These are phyloP conservation scores for Tetracentron sinense DNA, from an alignment of 164 flowering plant species.

Conservation along the genomic window DNA sequence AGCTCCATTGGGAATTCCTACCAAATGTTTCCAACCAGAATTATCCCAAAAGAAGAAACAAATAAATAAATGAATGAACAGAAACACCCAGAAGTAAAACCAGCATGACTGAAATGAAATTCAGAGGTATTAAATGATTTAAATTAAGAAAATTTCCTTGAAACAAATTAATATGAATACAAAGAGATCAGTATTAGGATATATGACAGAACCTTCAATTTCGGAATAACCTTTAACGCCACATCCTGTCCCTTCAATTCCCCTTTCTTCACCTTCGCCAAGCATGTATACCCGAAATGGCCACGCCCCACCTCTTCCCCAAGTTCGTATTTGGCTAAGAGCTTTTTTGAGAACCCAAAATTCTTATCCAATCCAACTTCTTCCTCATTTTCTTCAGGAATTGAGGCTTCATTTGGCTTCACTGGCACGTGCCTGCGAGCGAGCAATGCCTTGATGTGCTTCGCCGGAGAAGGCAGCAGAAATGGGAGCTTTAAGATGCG, in stretches of 20 bases:
- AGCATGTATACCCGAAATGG: constrained; percentile 90
- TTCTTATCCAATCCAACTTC: constrained; percentile 74
- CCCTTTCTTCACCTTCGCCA: constrained; percentile 79
- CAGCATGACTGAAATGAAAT: neutral
- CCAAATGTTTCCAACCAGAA: too few species aligned
- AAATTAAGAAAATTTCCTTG: too few species aligned
- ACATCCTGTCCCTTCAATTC: constrained; percentile 85
- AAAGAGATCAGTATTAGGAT: neutral
- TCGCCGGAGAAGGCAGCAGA: constrained; percentile 98
- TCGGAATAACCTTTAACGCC: constrained; percentile 91
- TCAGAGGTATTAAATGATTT: neutral
- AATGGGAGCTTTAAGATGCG: constrained; percentile 81
- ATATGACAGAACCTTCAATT: constrained; percentile 61
- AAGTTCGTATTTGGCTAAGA: constrained; percentile 63
- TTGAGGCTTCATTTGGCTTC: constrained; percentile 86
- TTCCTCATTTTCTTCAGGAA: constrained; percentile 75
- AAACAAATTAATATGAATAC: neutral
- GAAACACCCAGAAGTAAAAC: too few species aligned
- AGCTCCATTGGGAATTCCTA: too few species aligned
- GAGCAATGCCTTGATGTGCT: constrained; percentile 85
- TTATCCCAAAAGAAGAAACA: too few species aligned
- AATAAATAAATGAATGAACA: too few species aligned
- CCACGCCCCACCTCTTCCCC: constrained; percentile 93
- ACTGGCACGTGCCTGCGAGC: constrained; percentile 82
- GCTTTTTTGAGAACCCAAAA: constrained; percentile 76